Evolutionary conservation across 768 basidiomycete species (phyloP), one percentile per base, ranked within the genome.

Genomic region (Crepidotus variabilis): DNA sequence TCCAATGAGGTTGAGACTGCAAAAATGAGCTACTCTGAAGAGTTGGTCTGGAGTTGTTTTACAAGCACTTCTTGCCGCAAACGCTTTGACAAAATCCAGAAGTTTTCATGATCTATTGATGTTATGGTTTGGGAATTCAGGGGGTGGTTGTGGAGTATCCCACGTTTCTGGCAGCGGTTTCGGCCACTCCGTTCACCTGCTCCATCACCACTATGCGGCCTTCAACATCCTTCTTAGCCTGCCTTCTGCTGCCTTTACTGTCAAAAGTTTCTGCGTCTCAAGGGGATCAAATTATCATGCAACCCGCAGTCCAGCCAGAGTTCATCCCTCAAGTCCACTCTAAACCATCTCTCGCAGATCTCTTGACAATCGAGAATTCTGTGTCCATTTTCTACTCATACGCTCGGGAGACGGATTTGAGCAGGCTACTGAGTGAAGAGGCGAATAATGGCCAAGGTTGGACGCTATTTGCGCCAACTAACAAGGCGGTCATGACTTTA

Each of bases 361-460:
- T 90, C 43, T 80, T 94, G 61, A 92, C 91, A 10, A 84, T 94
- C 65, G 85, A 92, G 62, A 63, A 81, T 1, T 81, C 83, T 0
- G 81, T 83, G 8, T 92, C 90, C 39, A 93, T 94, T 51, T 94
- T 91, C 76, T 92, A 85, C 67, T 84, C 87, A 0, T 93, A 93
- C 67, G 87, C 89, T 3, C 79, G 90, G 6, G 90, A 92, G 63
- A 73, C 85, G 1, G 76, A 82, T 61, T 61, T 87, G n/a, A 86
- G 84, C 65, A 63, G 66, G 28, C 72, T 76, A 9, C 79, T 93
- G 50, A 65, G 69, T 16, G 71, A 77, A 33, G 54, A 65, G 6
- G 54, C 55, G n/a, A 55, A 64, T 1, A 74, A 69, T 6, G 39
- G 18, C 18, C 2, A 20, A 43, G 13, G 50, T 10, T 69, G 74